phyloP scores from a whole-genome alignment of 768 basidiomycete genomes.

The Russula olivacea region DNA sequence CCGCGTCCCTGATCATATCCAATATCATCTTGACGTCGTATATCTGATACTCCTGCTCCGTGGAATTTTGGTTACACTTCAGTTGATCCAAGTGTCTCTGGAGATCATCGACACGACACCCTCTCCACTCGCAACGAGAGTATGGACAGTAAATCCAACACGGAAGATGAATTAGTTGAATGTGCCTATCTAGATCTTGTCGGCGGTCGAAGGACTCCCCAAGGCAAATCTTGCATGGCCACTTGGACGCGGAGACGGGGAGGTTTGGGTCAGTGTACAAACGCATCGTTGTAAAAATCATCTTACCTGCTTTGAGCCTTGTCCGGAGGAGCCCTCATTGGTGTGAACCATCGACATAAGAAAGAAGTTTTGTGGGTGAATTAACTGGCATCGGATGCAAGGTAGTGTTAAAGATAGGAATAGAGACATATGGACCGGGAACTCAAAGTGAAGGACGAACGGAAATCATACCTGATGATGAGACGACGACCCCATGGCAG shows the following conservation, averaged over 20 bases:
- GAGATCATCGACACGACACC: neutral
- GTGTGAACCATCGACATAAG: neutral
- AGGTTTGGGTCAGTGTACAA: neutral
- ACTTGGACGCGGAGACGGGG: neutral
- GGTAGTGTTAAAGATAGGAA: neutral
- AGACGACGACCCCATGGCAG: no score
- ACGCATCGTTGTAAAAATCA: neutral
- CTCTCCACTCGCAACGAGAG: neutral
- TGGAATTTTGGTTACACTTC: neutral
- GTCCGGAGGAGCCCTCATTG: neutral
- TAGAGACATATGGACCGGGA: no score
- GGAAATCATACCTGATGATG: no score
- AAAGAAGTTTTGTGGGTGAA: neutral
- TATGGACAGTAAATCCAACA: neutral
- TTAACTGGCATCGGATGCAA: neutral
- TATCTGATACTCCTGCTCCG: neutral
- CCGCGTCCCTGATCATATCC: neutral
- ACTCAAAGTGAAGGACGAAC: neutral
- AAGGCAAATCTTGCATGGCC: neutral
- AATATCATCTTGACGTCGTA: neutral
- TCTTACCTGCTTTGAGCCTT: neutral
- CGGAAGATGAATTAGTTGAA: neutral
- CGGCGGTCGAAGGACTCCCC: rapidly evolving
- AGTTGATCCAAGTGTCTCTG: neutral
- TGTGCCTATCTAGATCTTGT: neutral